Conservation (phyloP, 768 basidiomycete species). For the Obba rivulosa region DNA sequence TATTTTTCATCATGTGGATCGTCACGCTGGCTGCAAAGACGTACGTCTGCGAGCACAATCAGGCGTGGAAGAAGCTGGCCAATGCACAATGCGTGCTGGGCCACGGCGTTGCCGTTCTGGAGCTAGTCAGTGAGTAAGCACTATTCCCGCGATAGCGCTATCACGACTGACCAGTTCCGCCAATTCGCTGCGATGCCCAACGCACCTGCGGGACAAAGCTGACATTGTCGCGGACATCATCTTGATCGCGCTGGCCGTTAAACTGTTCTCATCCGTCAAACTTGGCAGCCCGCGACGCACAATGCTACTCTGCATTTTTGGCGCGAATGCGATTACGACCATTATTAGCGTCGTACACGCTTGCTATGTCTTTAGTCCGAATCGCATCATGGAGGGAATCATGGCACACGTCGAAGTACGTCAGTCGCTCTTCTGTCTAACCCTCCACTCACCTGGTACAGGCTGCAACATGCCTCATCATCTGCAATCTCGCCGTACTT, state of each 20-base stretch:
- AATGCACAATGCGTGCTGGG: slow-evolving; percentile 14
- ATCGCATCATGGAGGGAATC: slow-evolving; percentile 11
- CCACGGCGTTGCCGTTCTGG: slow-evolving; percentile 8
- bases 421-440: background rate
- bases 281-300: background rate
- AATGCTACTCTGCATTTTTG: slow-evolving; percentile 13
- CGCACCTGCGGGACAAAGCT: background rate
- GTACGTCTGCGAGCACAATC: slow-evolving; percentile 10
- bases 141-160: background rate
- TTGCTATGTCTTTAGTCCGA: slow-evolving; percentile 9
- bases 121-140: slow-evolving; percentile 8
- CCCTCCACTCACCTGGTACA: background rate
- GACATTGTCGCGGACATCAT: slow-evolving; percentile 13
- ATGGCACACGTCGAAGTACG: slow-evolving; percentile 12
- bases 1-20: slow-evolving; percentile 11
- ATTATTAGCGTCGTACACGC: slow-evolving; percentile 12
- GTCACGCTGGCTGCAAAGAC: slow-evolving; percentile 9
- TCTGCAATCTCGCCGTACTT: slow-evolving; percentile 16
- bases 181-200: too few species aligned
- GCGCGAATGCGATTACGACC: slow-evolving; percentile 13
- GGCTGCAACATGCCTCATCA: slow-evolving; percentile 10
- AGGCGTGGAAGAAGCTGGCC: slow-evolving; percentile 6
- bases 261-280: slow-evolving; percentile 9
- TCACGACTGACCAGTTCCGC: background rate
- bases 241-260: slow-evolving; percentile 8